Percentiles rank a stretch among this genome's conserved stretches.
phyloP scores from a whole-genome alignment of 805 yeast genomes.

The Kluyveromyces siamensis region DNA sequence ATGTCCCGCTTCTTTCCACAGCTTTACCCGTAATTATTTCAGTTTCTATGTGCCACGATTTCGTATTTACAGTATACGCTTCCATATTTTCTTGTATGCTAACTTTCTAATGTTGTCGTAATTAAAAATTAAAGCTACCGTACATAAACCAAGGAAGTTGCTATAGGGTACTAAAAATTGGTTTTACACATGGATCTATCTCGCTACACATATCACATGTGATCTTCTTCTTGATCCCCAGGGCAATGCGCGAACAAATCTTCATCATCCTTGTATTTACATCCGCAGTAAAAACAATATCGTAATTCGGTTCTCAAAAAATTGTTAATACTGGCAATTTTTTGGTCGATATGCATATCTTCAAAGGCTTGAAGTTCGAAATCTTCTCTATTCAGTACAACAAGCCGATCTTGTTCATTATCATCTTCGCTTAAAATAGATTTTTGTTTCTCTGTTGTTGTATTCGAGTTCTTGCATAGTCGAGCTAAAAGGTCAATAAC shows the following conservation, averaged over 20 bases:
- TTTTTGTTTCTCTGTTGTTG: background rate
- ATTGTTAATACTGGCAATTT: conserved; percentile 27
- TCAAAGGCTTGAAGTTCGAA: conserved; percentile 27
- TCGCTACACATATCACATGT: conserved; percentile 14
- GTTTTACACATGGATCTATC: background rate
- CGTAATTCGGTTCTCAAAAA: conserved; percentile 32
- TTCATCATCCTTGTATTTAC: conserved; percentile 25
- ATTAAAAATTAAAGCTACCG: background rate
- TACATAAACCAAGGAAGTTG: too few relatives aligned
- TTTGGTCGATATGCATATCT: conserved; percentile 20
- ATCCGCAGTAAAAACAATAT: conserved; percentile 48
- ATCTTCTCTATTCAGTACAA: conserved; percentile 9
- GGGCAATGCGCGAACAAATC: conserved; percentile 41
- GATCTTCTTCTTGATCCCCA: conserved; percentile 38
- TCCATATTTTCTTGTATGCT: background rate
- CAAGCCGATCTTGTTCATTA: conserved; percentile 4
- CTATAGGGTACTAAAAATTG: too few relatives aligned
- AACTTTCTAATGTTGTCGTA: background rate
- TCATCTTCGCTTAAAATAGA: too few relatives aligned
- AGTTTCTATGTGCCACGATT: background rate
- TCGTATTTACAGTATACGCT: background rate
- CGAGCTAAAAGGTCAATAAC: conserved; percentile 11
- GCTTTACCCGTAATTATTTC: background rate
- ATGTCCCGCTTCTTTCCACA: too few relatives aligned
- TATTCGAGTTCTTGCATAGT: conserved; percentile 5